Percentiles rank a stretch among this genome's conserved stretches.
phyloP scores from a whole-genome alignment of 495 filamentous ascomycete species.

The Daldinia loculata region DNA sequence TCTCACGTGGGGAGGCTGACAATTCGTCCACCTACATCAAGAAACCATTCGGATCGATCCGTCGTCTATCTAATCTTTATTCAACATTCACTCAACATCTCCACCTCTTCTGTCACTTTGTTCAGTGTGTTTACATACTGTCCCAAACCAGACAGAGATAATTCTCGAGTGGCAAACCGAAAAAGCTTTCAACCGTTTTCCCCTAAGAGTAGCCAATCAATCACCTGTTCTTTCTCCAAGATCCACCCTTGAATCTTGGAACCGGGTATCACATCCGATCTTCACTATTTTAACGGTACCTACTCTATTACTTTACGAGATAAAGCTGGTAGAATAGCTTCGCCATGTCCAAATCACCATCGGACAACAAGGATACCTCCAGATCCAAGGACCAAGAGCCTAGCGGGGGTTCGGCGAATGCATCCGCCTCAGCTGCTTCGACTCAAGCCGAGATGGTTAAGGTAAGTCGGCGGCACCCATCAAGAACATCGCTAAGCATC shows the following conservation, averaged over 20 bases:
- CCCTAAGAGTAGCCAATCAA: constrained; percentile 2
- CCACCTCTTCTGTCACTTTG: constrained; percentile 5
- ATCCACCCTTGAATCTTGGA: constrained; percentile 26
- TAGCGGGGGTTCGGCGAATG: constrained; percentile 11
- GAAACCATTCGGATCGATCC: constrained; percentile 19
- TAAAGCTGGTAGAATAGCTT: constrained; percentile 10
- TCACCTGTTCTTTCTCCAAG: constrained; percentile 14
- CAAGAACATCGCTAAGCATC: not conserved
- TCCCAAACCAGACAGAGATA: not conserved
- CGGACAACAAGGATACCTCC: constrained; percentile 13
- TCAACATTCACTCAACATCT: not conserved
- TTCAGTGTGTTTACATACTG: too few relatives aligned
- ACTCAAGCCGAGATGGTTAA: constrained; percentile 44
- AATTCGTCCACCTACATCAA: constrained; percentile 22
- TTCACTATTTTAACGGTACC: constrained; percentile 5
- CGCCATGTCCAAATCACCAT: constrained; percentile 34
- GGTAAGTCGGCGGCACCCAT: constrained; percentile 37
- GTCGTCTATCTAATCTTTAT: constrained; percentile 8
- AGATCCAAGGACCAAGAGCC: constrained; percentile 14
- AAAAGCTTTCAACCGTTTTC: not conserved
- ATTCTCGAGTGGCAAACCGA: constrained; percentile 14
- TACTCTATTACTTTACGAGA: not conserved
- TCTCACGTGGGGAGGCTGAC: constrained; percentile 40
- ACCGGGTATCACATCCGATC: constrained; percentile 15
- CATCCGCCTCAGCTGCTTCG: constrained; percentile 16